phyloP scores from a whole-genome alignment of 352 stramenopile genomes.

The Phytophthora aleatoria region DNA sequence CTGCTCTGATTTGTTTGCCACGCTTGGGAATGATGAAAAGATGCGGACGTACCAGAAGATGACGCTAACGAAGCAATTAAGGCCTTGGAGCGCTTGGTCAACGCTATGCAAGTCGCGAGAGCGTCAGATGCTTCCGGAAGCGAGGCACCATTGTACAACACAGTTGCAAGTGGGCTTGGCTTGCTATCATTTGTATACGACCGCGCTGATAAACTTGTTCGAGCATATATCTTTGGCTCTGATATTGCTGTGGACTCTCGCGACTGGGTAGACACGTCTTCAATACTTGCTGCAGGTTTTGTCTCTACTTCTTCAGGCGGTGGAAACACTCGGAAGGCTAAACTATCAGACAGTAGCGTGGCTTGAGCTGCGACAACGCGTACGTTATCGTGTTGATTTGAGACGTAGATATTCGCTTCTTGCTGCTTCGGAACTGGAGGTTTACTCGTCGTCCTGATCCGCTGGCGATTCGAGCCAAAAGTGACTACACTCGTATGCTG shows the following conservation, averaged over 20 bases:
- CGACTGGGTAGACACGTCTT: background rate
- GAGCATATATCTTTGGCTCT: constrained; percentile 3
- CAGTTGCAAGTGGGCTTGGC: background rate
- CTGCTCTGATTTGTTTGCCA: constrained; percentile 16
- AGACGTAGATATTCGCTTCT: constrained; percentile 3
- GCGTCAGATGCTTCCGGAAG: constrained; percentile 10
- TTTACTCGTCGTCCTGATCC: constrained; percentile 56
- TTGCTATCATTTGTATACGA: background rate
- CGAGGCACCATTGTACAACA: background rate
- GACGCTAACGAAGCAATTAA: constrained; percentile 42
- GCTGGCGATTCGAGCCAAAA: constrained; percentile 57
- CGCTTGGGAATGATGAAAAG: constrained; percentile 19
- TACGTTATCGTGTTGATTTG: constrained; percentile 37
- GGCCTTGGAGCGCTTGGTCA: constrained; percentile 45
- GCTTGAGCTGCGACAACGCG: constrained; percentile 31
- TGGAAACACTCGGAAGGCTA: constrained; percentile 19
- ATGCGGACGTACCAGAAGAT: constrained; percentile 5
- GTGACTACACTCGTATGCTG: constrained; percentile 22
- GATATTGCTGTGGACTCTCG: background rate
- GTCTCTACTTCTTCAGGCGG: constrained; percentile 10
- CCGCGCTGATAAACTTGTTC: constrained; percentile 27
- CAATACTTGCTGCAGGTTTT: background rate
- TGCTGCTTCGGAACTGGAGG: constrained; percentile 59
- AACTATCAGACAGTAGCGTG: constrained; percentile 25
- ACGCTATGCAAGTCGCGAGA: constrained; percentile 41